Evolutionary conservation across 2,329 filamentous ascomycete species (phyloP).

Genomic region (Penicillium sp.): DNA sequence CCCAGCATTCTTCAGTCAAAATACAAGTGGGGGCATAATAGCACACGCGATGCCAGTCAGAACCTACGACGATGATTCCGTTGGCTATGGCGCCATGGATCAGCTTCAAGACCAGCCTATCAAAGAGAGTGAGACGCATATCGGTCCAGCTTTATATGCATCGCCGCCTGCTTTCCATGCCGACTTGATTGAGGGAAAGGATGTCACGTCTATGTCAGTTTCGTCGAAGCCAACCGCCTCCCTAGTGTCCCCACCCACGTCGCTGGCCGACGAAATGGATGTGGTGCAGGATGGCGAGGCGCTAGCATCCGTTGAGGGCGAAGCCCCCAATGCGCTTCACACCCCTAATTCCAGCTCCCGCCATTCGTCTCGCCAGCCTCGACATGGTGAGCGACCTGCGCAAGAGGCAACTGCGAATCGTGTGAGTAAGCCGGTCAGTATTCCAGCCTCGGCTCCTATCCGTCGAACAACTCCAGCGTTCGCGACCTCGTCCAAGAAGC

Average conservation of each 20-base stretch:
- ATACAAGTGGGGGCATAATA: slow-evolving; percentile 17
- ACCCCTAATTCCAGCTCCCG: slow-evolving; percentile 45
- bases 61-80: slow-evolving; percentile 14
- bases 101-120: slow-evolving; percentile 14
- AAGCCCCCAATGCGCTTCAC: slow-evolving; percentile 28
- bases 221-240: slow-evolving; percentile 36
- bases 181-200: slow-evolving; percentile 33
- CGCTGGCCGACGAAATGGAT: slow-evolving; percentile 44
- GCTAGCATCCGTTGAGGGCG: slow-evolving; percentile 31
- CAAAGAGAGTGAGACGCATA: slow-evolving; percentile 17
- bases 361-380: slow-evolving; percentile 47
- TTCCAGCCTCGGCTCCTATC: slow-evolving; percentile 18
- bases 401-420: slow-evolving; percentile 34
- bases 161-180: slow-evolving; percentile 40
- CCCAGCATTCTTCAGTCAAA: slow-evolving; percentile 20
- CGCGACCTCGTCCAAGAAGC: slow-evolving; percentile 31
- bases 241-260: slow-evolving; percentile 48
- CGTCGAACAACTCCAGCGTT: slow-evolving; percentile 32
- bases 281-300: slow-evolving; percentile 32
- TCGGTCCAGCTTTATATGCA: slow-evolving; percentile 34
- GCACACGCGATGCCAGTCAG: slow-evolving; percentile 15
- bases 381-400: slow-evolving; percentile 41
- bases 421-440: slow-evolving; percentile 24
- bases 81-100: slow-evolving; percentile 3
- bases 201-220: slow-evolving; percentile 27